Conservation (phyloP, 108 stramenopile species). For the Mediolabrus comicus region DNA sequence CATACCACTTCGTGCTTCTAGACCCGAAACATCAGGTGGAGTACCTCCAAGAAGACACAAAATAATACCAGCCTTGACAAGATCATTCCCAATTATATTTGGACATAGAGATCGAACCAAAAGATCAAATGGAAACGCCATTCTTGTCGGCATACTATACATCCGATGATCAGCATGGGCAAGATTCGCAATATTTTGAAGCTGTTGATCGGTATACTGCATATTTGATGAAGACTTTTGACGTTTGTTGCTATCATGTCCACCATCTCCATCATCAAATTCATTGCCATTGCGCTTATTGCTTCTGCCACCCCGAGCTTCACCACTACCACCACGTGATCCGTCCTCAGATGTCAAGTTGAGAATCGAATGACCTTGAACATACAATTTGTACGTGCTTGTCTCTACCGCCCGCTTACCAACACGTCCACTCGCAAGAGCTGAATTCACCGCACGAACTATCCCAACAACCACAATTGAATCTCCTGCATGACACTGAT, state of each 20-base stretch:
- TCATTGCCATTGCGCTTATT: not conserved
- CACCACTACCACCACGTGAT: slow-evolving; percentile 27
- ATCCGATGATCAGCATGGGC: slow-evolving; percentile 88
- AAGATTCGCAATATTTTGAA: slow-evolving; percentile 69
- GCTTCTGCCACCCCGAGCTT: slow-evolving; percentile 10
- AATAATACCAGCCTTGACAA: slow-evolving; percentile 97
- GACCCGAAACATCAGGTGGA: slow-evolving; percentile 46
- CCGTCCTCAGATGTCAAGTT: slow-evolving; percentile 56
- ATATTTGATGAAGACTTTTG: slow-evolving; percentile 17
- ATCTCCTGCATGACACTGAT: slow-evolving; percentile 93
- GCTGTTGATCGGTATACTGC: slow-evolving; percentile 66
- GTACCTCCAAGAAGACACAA: slow-evolving; percentile 96
- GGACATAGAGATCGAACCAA: slow-evolving; percentile 93
- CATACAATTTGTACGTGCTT: slow-evolving; percentile 85
- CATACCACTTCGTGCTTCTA: slow-evolving; percentile 44
- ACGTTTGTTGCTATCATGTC: slow-evolving; percentile 25
- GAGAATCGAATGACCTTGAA: slow-evolving; percentile 87
- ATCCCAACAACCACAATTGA: slow-evolving; percentile 87
- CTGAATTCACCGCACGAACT: slow-evolving; percentile 88
- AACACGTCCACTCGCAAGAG: slow-evolving; percentile 71
- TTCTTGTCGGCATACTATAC: slow-evolving; percentile 66
- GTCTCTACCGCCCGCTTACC: slow-evolving; percentile 86
- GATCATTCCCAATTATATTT: slow-evolving; percentile 95
- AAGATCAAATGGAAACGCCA: slow-evolving; percentile 91
- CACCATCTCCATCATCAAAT: slow-evolving; percentile 10